Evolutionary conservation across 768 basidiomycete species (phyloP).

Genomic region (Rubroboletus satanas): DNA sequence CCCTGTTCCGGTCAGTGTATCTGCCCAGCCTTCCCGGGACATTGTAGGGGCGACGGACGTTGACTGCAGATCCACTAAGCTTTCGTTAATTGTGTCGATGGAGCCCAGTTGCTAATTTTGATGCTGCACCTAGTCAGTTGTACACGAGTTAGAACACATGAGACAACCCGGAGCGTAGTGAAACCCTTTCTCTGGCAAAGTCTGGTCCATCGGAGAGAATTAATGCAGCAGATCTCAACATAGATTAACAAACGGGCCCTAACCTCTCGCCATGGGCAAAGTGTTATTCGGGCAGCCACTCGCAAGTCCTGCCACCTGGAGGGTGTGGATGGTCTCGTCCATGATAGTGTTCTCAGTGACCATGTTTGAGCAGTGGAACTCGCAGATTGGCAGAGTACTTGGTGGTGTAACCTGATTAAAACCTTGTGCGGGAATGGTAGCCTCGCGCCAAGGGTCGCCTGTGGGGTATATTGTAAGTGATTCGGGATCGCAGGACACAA

Average conservation of each 20-base stretch:
- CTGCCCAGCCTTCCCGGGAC: background rate
- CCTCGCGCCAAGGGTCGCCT: constrained; percentile 73
- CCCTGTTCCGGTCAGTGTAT: background rate
- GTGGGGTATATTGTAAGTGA: background rate
- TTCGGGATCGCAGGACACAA: no score
- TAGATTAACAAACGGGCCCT: background rate
- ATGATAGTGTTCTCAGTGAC: background rate
- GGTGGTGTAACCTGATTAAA: constrained; percentile 42
- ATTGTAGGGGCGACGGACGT: background rate
- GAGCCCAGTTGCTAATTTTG: background rate
- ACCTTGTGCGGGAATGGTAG: constrained; percentile 58
- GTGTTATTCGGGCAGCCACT: background rate
- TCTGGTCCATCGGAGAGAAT: background rate
- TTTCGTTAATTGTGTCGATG: no score
- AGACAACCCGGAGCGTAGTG: background rate
- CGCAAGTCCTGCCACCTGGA: background rate
- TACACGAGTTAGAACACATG: background rate
- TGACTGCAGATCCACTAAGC: background rate
- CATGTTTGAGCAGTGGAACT: constrained; percentile 55
- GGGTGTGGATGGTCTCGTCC: background rate
- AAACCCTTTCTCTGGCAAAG: background rate
- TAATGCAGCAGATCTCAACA: background rate
- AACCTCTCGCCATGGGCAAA: background rate
- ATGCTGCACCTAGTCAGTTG: background rate
- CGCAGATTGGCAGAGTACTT: constrained; percentile 51